Evolutionary conservation across 139 green algal species (phyloP).

Genomic region (Chlorella sp.): DNA sequence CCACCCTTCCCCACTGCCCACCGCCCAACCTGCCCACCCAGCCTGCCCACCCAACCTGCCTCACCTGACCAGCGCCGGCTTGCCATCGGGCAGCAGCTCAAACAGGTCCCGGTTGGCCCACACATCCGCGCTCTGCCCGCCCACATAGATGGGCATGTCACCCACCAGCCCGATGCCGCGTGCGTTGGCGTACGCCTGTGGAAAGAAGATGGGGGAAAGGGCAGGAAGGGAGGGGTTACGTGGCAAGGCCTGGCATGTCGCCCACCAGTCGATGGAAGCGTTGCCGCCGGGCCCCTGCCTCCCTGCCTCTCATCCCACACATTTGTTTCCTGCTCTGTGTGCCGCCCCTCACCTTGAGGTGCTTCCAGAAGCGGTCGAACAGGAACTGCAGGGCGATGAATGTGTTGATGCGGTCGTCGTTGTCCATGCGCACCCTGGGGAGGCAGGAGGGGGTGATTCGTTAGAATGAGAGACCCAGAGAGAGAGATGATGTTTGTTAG

Average conservation of each 20-base stretch:
- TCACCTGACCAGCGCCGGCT: conserved; percentile 49
- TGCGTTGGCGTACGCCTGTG: conserved; percentile 89
- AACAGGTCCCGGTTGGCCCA: conserved; percentile 92
- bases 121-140: conserved; percentile 92
- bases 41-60: no score
- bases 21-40: no score
- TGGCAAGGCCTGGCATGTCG: no score
- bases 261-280: no score
- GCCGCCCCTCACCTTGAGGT: conserved; percentile 68
- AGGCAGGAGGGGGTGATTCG: background rate
- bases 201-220: background rate
- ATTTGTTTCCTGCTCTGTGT: no score
- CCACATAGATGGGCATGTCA: conserved; percentile 99
- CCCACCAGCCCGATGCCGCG: conserved; percentile 90
- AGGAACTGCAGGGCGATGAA: conserved; percentile 96
- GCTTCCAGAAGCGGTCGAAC: conserved; percentile 95
- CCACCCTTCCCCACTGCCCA: background rate
- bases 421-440: conserved; percentile 46
- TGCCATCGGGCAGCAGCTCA: conserved; percentile 59
- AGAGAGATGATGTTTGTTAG: no score
- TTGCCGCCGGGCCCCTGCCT: background rate
- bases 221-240: background rate
- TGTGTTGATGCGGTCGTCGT: conserved; percentile 78
- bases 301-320: no score
- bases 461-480: no score